Evolutionary conservation across 2,329 filamentous ascomycete genomes (phyloP), one percentile per base, ranked within the genome.

Genomic region (Alternaria novae-zelandiae): DNA sequence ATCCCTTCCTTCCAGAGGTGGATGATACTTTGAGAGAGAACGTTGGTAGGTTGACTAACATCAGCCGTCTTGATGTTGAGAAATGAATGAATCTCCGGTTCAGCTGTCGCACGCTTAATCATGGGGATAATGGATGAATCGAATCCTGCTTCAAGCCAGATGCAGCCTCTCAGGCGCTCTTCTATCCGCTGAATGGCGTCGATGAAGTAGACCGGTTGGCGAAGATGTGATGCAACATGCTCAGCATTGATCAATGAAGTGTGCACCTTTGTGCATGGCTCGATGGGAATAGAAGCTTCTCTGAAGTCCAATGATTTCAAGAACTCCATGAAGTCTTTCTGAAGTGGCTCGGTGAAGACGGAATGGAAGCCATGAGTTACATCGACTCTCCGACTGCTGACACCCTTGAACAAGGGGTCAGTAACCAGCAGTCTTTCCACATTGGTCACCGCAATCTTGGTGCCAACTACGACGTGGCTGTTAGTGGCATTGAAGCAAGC

Each of bases 151-250:
- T 75, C 73, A 2, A 75, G 64, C 66, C 66, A 75, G 10, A 67
- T 61, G 15, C 59, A 61, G 6, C 32, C 26, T 74, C 68, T 36
- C 11, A 73, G 66, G 6, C 73, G 54, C 8, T 78, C 58, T 0
- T 74, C 65, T 0, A 86, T 66, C 1, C 84, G 68, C 36, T 81
- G 70, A 0, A 86, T 60, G 0, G 82, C 85, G 8, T 84, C 74
- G 21, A 75, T 41, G 65, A 84, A 85, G 66, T 75, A 84, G 0
- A 86, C 84, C 0, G 84, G 82, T 0, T 79, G 44, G 1, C 83
- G 66, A 70, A 83, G 79, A 54, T 86, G 84, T 0, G 77, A 56
- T 0, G 78, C 51, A 9, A 47, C 20, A 23, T 54, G 54, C 13
- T 30, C 54, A 43, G 28, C 60, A 41, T 43, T 54, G 30, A 54